A percentile compares a stretch with the other conserved stretches of the same genome.
Evolutionary conservation across 106 monocot species (phyloP).

Genomic region (Ottelia alismoides): DNA sequence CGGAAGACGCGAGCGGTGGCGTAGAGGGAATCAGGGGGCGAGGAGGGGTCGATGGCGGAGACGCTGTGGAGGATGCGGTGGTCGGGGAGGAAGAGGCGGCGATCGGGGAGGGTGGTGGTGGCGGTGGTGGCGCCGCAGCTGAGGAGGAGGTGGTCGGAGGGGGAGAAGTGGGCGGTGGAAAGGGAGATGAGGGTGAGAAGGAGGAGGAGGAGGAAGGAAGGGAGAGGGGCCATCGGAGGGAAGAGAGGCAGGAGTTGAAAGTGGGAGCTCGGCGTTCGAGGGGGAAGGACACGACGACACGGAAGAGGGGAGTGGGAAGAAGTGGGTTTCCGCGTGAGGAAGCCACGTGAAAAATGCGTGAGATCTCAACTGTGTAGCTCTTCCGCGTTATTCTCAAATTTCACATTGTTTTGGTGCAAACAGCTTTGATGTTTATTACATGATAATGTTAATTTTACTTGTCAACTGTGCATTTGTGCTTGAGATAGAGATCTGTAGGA

Average conservation of each 20-base stretch:
- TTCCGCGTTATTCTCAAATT: no score
- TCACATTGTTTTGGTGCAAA: no score
- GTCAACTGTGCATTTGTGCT: no score
- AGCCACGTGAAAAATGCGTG: no score
- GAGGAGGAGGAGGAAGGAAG: not conserved
- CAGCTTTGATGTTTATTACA: no score
- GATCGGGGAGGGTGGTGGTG: conserved; percentile 9
- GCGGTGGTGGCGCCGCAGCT: conserved; percentile 2
- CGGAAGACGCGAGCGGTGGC: conserved; percentile 56
- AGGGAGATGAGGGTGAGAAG: not conserved
- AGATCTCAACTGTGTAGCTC: no score
- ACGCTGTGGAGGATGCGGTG: conserved; percentile 18
- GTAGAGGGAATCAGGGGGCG: conserved; percentile 27
- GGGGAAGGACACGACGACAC: no score
- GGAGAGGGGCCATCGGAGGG: not conserved
- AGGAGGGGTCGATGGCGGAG: conserved; percentile 3
- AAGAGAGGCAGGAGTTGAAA: not conserved
- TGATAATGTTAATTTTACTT: no score
- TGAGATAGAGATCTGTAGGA: no score
- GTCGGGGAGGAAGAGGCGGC: conserved; percentile 7
- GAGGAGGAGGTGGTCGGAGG: conserved; percentile 3
- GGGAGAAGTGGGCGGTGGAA: not conserved
- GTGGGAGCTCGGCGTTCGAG: no score
- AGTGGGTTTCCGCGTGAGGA: no score
- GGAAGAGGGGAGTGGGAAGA: no score